These are phyloP conservation scores for Nematocida major DNA, from an alignment of 371 early-diverging fungal species.

Conservation along the genomic window DNA sequence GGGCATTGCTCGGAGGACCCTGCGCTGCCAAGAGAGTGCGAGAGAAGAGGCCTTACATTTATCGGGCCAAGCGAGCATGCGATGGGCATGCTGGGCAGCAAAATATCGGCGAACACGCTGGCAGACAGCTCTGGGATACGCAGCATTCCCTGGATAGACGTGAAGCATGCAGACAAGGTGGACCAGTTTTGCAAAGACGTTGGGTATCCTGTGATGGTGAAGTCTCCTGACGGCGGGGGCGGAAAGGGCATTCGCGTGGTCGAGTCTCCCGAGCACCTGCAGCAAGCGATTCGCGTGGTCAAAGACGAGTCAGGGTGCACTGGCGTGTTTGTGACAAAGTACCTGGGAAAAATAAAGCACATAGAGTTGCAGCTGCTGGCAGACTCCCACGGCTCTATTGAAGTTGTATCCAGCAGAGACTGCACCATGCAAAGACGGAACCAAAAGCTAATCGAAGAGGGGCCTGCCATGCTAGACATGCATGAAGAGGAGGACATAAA, in stretches of 20 bases:
- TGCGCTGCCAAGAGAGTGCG: constrained; percentile 75
- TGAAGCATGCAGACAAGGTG: constrained; percentile 67
- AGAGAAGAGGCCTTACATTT: constrained; percentile 75
- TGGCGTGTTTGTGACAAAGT: constrained; percentile 81
- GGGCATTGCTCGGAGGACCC: constrained; percentile 97
- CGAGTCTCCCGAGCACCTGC: constrained; percentile 3
- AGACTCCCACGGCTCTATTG: constrained; percentile 87
- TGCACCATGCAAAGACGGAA: constrained; percentile 95
- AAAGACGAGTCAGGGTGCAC: constrained; percentile 70
- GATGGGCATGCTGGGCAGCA: constrained; percentile 91
- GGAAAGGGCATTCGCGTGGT: constrained; percentile 69
- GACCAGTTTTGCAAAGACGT: constrained; percentile 70
- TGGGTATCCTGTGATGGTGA: constrained; percentile 92
- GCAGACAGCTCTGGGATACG: constrained; percentile 88
- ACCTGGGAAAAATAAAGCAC: constrained; percentile 82
- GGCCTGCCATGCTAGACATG: constrained; percentile 68
- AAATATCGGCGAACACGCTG: constrained; percentile 91
- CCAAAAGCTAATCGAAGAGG: constrained; percentile 91
- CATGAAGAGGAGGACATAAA: constrained; percentile 78
- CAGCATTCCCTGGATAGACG: constrained; percentile 70
- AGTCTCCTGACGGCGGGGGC: constrained; percentile 96
- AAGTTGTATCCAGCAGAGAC: constrained; percentile 90
- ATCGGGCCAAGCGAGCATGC: constrained; percentile 95
- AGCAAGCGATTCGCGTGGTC: constrained; percentile 62
- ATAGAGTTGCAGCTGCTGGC: constrained; percentile 90